A percentile compares a stretch with the other conserved stretches of the same genome.
These are phyloP conservation scores for Rhodofomes roseus DNA, from an alignment of 1,284 basidiomycete genomes.

Conservation along the genomic window DNA sequence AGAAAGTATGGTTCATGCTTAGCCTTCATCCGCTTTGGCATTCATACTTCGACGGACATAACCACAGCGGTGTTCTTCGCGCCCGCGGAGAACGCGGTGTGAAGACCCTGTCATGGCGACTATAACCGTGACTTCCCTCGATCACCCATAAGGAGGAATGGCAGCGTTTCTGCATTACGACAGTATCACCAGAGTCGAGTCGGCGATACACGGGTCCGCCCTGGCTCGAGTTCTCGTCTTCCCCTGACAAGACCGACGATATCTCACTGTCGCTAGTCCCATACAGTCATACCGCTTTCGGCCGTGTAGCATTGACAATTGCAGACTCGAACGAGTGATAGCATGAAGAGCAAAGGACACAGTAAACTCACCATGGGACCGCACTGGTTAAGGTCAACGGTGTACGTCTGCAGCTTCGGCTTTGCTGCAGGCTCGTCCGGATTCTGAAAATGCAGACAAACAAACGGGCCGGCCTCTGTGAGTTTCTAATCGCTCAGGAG, in stretches of 20 bases:
- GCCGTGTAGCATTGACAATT: too few relatives aligned
- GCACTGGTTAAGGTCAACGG: slow-evolving; percentile 90
- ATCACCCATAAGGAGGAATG: too few relatives aligned
- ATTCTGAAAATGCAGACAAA: slow-evolving; percentile 57
- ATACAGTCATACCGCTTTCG: too few relatives aligned
- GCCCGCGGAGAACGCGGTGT: too few relatives aligned
- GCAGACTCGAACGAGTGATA: too few relatives aligned
- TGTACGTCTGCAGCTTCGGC: slow-evolving; percentile 89
- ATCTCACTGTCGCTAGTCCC: too few relatives aligned
- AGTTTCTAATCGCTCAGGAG: not conserved
- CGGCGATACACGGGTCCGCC: not conserved
- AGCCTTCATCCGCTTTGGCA: not conserved
- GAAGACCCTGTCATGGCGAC: too few relatives aligned
- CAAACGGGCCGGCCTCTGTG: not conserved
- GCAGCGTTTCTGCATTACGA: too few relatives aligned
- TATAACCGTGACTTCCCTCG: too few relatives aligned
- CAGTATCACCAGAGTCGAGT: not conserved
- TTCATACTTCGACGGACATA: too few relatives aligned
- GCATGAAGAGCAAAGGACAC: not conserved
- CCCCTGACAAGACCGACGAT: not conserved
- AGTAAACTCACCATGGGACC: slow-evolving; percentile 83
- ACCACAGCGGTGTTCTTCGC: too few relatives aligned
- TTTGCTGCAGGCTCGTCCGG: slow-evolving; percentile 94
- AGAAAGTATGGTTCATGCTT: not conserved
- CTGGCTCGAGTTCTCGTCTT: not conserved